phyloP scores from a whole-genome alignment of 1,284 basidiomycete genomes.

The Malassezia arunalokei region DNA sequence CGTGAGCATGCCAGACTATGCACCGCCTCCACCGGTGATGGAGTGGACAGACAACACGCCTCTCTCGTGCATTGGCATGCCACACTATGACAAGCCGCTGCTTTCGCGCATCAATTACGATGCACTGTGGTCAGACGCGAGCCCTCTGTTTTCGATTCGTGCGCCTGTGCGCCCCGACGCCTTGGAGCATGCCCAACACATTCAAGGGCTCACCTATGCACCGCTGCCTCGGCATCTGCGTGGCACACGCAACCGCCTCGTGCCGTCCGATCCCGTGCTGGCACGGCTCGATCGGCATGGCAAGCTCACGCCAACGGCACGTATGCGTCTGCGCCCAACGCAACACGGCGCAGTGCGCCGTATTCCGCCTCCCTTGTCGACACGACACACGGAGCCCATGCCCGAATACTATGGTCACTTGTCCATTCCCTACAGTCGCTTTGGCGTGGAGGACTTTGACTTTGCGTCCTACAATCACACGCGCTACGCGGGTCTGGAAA shows the following conservation, averaged over 20 bases:
- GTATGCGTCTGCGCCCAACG: conserved; percentile 15
- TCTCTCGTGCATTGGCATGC: conserved; percentile 77
- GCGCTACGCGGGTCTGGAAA: conserved; percentile 78
- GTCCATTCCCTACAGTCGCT: conserved; percentile 95
- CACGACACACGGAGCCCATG: conserved; percentile 46
- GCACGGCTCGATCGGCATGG: conserved; percentile 19
- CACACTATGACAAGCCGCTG: conserved; percentile 65
- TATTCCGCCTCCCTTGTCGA: conserved; percentile 57
- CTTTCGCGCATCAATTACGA: conserved; percentile 60
- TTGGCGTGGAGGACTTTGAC: conserved; percentile 98
- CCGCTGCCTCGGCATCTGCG: conserved; percentile 66
- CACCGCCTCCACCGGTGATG: conserved; percentile 58
- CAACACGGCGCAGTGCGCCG: conserved; percentile 28
- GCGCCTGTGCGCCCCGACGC: conserved; percentile 62
- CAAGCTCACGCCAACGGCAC: conserved; percentile 17
- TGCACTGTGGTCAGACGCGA: conserved; percentile 34
- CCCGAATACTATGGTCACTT: conserved; percentile 78
- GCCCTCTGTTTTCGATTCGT: conserved; percentile 54
- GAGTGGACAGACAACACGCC: conserved; percentile 76
- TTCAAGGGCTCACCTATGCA: conserved; percentile 80
- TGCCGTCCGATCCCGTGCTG: conserved; percentile 35
- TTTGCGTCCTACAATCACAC: conserved; percentile 61
- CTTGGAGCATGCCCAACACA: conserved; percentile 63
- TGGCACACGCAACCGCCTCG: conserved; percentile 66
- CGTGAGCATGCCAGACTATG: conserved; percentile 69